Conservation (phyloP, 768 basidiomycete genomes). For the Clathrus columnatus region DNA sequence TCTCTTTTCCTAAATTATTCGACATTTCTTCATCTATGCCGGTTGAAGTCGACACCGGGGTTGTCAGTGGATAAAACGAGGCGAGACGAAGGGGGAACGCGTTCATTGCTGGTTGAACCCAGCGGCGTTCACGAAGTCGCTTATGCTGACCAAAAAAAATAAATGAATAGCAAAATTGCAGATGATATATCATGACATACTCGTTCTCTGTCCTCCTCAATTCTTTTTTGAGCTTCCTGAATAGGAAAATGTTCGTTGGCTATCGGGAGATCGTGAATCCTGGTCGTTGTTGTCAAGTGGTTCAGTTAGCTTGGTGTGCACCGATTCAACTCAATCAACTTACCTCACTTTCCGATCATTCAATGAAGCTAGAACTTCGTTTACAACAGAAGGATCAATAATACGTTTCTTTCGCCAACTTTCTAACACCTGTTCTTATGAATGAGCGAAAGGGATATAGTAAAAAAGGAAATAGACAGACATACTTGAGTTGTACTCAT, state of each 20-base stretch:
- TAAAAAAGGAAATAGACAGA: neutral
- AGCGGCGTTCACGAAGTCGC: constrained; percentile 79
- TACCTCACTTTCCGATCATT: constrained; percentile 33
- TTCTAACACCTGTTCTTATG: constrained; percentile 63
- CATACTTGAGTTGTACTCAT: constrained; percentile 79
- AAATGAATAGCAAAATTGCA: neutral
- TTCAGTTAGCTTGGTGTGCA: neutral
- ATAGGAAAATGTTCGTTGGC: constrained; percentile 9
- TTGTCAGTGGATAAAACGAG: constrained; percentile 47
- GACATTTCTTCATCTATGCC: neutral
- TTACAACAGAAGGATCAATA: constrained; percentile 69
- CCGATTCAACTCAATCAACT: neutral
- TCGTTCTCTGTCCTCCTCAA: constrained; percentile 87
- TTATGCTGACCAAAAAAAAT: constrained; percentile 44
- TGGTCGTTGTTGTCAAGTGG: neutral
- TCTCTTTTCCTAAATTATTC: no score
- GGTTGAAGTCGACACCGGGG: neutral
- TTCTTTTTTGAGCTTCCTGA: constrained; percentile 69
- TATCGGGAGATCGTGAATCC: constrained; percentile 8
- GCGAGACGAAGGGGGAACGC: constrained; percentile 36
- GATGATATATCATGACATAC: constrained; percentile 17
- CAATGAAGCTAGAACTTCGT: constrained; percentile 54
- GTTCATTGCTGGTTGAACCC: constrained; percentile 58
- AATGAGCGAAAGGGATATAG: neutral
- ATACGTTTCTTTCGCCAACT: constrained; percentile 83